Percentiles rank a stretch among this genome's conserved stretches.
Conservation (phyloP, 2,329 filamentous ascomycete genomes). For the Neurospora crassa region DNA sequence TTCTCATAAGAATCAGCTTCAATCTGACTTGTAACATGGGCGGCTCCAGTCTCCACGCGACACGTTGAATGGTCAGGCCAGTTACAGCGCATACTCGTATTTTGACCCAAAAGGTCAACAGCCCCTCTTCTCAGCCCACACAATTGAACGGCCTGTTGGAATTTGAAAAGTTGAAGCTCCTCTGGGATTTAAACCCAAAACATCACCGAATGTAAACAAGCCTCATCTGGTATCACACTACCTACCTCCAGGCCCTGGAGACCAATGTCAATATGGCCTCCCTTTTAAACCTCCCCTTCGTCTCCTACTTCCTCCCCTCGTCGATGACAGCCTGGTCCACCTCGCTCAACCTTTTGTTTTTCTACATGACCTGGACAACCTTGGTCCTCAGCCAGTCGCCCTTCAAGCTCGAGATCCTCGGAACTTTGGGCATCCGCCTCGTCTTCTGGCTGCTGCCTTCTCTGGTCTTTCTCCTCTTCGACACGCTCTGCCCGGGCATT, state of each 20-base stretch:
- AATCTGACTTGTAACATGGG: background rate
- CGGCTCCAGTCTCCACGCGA: background rate
- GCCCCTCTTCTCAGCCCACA: background rate
- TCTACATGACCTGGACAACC: constrained; percentile 84
- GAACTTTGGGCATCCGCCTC: constrained; percentile 55
- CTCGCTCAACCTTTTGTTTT: constrained; percentile 76
- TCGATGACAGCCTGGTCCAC: constrained; percentile 61
- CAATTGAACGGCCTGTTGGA: background rate
- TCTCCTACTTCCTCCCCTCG: constrained; percentile 57
- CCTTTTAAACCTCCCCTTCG: constrained; percentile 61
- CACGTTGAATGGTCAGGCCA: background rate
- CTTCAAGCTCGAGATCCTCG: constrained; percentile 64
- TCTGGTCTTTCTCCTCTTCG: constrained; percentile 62
- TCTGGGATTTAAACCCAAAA: background rate
- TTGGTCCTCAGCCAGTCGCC: constrained; percentile 69
- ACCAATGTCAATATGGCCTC: constrained; percentile 44
- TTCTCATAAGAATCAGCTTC: background rate
- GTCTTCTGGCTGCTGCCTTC: constrained; percentile 68
- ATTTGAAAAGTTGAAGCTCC: background rate
- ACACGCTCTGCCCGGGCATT: constrained; percentile 59
- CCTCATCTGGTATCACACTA: background rate
- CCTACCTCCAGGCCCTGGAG: background rate
- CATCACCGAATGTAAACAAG: background rate
- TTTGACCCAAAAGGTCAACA: background rate
- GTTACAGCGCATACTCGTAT: background rate